Evolutionary conservation across 208 protist genomes (phyloP).

Genomic region (Spongospora subterranea): DNA sequence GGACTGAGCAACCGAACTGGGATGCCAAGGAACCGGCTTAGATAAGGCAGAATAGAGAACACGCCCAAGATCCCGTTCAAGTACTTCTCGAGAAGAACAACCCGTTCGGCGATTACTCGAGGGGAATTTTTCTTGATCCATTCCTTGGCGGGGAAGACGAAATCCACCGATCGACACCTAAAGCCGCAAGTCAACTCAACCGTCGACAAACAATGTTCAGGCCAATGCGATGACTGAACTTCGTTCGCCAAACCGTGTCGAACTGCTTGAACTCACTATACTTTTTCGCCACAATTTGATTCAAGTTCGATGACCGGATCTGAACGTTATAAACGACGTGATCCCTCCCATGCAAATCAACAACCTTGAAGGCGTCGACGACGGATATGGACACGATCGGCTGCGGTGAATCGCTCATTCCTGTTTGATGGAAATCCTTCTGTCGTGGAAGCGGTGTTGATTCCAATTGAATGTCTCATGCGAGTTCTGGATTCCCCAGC

Average conservation of each 20-base stretch:
- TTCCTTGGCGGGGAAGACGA: not conserved
- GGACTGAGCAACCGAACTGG: not conserved
- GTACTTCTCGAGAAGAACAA: not conserved
- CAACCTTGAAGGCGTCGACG: not conserved
- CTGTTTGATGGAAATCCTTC: no score
- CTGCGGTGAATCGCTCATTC: no score
- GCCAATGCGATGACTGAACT: not conserved
- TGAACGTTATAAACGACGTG: conserved; percentile 54
- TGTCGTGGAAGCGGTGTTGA: no score
- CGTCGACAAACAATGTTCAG: not conserved
- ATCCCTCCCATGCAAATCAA: conserved; percentile 33
- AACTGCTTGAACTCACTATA: not conserved
- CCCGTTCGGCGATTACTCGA: conserved; percentile 3
- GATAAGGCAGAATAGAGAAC: not conserved
- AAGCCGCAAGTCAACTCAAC: not conserved
- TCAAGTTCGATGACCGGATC: not conserved
- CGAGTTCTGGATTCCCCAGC: no score
- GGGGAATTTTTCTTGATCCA: not conserved
- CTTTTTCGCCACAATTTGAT: conserved; percentile 29
- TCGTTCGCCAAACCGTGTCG: conserved; percentile 40
- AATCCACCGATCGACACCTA: not conserved
- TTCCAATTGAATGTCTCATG: no score
- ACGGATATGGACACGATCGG: not conserved
- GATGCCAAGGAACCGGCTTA: conserved; percentile 4
- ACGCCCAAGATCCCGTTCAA: not conserved